phyloP scores from a whole-genome alignment of 2,329 filamentous ascomycete genomes.

The Ceratocystis alfenasii region DNA sequence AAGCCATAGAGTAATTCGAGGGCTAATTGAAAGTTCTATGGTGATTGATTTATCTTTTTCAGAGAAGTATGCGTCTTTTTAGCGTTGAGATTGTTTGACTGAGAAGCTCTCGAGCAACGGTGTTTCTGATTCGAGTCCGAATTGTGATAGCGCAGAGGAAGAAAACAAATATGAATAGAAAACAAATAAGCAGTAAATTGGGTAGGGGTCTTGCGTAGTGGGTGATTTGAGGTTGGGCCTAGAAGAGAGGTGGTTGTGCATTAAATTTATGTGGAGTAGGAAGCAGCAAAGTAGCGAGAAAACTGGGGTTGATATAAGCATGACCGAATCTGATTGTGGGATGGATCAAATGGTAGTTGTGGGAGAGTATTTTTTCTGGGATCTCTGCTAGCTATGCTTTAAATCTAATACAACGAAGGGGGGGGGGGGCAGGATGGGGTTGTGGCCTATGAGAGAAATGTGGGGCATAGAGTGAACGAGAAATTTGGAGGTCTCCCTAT shows the following conservation, averaged over 20 bases:
- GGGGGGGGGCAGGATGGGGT: not conserved
- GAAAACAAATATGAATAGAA: not conserved
- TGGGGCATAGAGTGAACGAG: not conserved
- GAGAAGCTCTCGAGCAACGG: not conserved
- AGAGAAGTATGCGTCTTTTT: not conserved
- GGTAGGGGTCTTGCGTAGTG: not conserved
- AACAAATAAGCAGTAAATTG: not conserved
- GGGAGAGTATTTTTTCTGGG: constrained; percentile 10
- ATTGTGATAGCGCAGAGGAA: not conserved
- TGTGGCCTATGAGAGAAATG: not conserved
- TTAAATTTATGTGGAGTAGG: constrained; percentile 11
- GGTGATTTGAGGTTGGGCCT: not conserved
- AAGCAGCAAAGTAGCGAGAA: constrained; percentile 7
- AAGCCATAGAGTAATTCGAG: no score
- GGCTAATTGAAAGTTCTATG: not conserved
- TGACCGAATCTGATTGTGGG: constrained; percentile 14
- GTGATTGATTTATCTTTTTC: not conserved
- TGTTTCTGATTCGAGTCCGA: not conserved
- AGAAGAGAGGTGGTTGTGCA: not conserved
- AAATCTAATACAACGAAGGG: not conserved
- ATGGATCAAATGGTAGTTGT: constrained; percentile 10
- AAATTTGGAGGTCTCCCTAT: not conserved
- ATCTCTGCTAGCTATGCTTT: not conserved
- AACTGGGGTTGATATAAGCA: constrained; percentile 18
- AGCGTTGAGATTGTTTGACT: not conserved